Conservation (phyloP, 768 basidiomycete genomes). For the Trametes cinnabarina region DNA sequence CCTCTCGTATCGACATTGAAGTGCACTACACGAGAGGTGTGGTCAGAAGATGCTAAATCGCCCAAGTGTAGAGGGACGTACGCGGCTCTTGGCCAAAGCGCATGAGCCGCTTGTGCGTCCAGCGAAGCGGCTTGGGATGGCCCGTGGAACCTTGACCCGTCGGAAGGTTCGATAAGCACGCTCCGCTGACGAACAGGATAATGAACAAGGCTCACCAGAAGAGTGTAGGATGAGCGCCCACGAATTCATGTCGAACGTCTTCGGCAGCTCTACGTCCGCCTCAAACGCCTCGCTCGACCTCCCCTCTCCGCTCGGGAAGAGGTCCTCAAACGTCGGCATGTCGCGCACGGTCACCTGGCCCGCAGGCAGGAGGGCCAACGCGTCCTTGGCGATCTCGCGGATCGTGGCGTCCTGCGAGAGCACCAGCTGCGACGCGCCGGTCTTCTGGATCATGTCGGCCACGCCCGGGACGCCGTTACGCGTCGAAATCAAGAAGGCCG, state of each 20-base stretch:
- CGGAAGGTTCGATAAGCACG: neutral
- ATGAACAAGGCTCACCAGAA: conserved; percentile 1
- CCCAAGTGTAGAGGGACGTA: neutral
- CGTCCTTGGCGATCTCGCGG: neutral
- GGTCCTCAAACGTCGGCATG: conserved; percentile 11
- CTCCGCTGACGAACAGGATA: neutral
- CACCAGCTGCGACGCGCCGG: conserved; percentile 3
- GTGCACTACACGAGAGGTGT: neutral
- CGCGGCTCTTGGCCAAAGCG: neutral
- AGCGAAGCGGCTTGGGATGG: conserved; percentile 18
- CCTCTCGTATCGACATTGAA: conserved; percentile 1
- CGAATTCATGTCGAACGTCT: neutral
- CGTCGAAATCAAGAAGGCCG: conserved; percentile 34
- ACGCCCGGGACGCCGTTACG: conserved; percentile 32
- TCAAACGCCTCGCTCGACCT: neutral
- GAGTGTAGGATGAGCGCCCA: conserved; percentile 12
- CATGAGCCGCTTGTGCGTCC: conserved; percentile 7
- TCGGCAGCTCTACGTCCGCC: neutral
- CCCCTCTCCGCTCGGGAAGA: neutral
- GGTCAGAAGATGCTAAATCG: neutral
- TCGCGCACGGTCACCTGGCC: neutral
- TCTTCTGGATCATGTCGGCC: conserved; percentile 28
- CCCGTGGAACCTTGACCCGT: conserved; percentile 19
- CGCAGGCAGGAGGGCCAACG: neutral
- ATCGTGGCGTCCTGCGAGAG: conserved; percentile 6